Evolutionary conservation across 2,329 filamentous ascomycete genomes (phyloP), one percentile per base, ranked within the genome.

Genomic region (Aurifilum marmelostoma): DNA sequence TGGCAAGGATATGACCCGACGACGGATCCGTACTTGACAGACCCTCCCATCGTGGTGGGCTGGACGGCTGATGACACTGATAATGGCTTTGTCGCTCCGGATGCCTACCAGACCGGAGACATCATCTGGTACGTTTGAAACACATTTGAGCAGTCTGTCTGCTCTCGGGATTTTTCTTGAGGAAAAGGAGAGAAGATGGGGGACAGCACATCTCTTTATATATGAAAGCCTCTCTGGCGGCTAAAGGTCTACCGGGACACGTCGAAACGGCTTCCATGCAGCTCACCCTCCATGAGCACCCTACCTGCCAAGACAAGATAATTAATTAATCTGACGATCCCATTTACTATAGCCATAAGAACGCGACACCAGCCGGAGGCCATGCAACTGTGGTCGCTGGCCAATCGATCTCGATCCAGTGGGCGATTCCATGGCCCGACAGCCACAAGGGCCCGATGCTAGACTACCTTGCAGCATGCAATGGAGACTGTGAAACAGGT

Each of bases 1-100:
- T 71, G 37, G 18, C 68, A 67, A 37, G 67, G 67, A 14, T 71
- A 69, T 12, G 67, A 71, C 50, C 56, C 61, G 0, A 67, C 68
- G 14, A 24, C 37, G 11, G 66, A 59, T 11, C 65, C 70, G 1
- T 71, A 71, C 43, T 5, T 54, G 2, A 27, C 65, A 0, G 47
- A 66, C 12, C 70, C 70, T 11, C 70, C 70, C 21, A 21, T 67
- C 3, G 67, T 69, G 24, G 67, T 69, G 9, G 70, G 47, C 1
- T 71, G 68, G 70, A 65, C 65, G 39, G 65, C 67, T 37, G 63
- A 27, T 21, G 63, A 71, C 43, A 58, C 41, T 7, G 78, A 76
- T 71, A 80, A 79, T 73, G 81, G 82, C 67, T 81, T 81, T 71
- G 81, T 83, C 5, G 79, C 74, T 0, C 75, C 76, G 0, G 72